Evolutionary conservation across 352 stramenopile species (phyloP).

Genomic region (Globisporangium radiosum): DNA sequence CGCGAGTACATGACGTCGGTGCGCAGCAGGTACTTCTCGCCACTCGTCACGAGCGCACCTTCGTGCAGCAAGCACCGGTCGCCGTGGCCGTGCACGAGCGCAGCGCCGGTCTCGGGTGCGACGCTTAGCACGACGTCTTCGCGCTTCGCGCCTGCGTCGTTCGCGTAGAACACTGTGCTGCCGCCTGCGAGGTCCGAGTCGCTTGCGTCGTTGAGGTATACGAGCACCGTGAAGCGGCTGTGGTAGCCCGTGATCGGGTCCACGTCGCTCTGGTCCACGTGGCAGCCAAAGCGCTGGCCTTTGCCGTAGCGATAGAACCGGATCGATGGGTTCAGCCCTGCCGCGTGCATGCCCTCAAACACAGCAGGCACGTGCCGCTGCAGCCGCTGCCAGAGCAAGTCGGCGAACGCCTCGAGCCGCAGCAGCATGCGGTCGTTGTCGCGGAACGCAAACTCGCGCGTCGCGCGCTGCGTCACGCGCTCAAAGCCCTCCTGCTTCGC

Average conservation of each 20-base stretch:
- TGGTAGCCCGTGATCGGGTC: conserved; percentile 58
- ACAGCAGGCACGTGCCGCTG: conserved; percentile 38
- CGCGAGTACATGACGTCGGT: conserved; percentile 80
- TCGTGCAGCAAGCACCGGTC: conserved; percentile 76
- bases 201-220: conserved; percentile 71
- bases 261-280: conserved; percentile 83
- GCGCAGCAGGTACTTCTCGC: conserved; percentile 68
- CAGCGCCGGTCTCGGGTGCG: conserved; percentile 52
- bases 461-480: conserved; percentile 66
- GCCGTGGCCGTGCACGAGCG: conserved; percentile 66
- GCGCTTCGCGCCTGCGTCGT: conserved; percentile 32
- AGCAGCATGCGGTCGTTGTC: conserved; percentile 73
- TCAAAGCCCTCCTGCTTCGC: conserved; percentile 48
- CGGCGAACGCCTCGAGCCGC: conserved; percentile 52
- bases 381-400: conserved; percentile 61
- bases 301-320: conserved; percentile 71
- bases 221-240: conserved; percentile 77
- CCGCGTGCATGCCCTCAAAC: conserved; percentile 60
- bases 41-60: conserved; percentile 48
- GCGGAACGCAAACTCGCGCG: conserved; percentile 55
- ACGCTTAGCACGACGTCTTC: conserved; percentile 51
- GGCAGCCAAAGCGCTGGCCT: conserved; percentile 70
- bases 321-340: conserved; percentile 63
- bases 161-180: conserved; percentile 68
- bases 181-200: conserved; percentile 70